These are phyloP conservation scores for Pseudocercospora pini-densiflorae DNA, from an alignment of 2,329 filamentous ascomycete genomes.

Conservation along the genomic window DNA sequence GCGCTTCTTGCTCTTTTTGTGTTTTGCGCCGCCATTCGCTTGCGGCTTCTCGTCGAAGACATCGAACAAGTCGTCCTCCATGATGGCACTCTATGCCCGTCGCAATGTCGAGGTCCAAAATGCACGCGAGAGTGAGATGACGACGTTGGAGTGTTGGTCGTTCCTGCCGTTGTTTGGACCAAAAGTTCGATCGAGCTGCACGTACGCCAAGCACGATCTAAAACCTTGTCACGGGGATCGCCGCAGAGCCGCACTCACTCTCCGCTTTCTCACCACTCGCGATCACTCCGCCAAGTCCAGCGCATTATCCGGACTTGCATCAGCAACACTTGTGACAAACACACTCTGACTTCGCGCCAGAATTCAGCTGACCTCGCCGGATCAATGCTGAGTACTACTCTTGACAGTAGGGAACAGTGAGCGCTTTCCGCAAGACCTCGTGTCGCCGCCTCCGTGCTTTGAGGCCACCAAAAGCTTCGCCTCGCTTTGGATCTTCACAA, in stretches of 20 bases:
- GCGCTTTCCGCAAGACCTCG: too few species aligned
- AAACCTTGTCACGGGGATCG: slow-evolving; percentile 4
- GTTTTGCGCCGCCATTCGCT: slow-evolving; percentile 12
- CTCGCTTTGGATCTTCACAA: neutral
- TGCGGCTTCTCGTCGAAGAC: slow-evolving; percentile 40
- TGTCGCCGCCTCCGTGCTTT: neutral
- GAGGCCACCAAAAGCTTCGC: neutral
- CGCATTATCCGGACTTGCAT: neutral
- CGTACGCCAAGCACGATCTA: neutral
- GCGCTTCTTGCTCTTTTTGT: slow-evolving; percentile 72
- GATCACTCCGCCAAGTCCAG: too few species aligned
- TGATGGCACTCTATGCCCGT: slow-evolving; percentile 2
- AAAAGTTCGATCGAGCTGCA: neutral
- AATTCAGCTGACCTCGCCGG: neutral
- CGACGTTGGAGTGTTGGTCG: neutral
- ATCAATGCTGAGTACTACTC: neutral
- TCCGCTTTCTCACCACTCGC: too few species aligned
- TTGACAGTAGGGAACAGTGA: neutral
- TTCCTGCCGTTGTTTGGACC: neutral
- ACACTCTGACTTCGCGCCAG: neutral
- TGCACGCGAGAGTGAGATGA: neutral
- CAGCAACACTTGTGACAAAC: neutral
- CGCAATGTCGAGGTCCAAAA: neutral
- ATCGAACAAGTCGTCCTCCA: slow-evolving; percentile 40
- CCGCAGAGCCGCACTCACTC: neutral